These are phyloP conservation scores for Daldinia bambusicola DNA, from an alignment of 495 filamentous ascomycete genomes.

Conservation along the genomic window DNA sequence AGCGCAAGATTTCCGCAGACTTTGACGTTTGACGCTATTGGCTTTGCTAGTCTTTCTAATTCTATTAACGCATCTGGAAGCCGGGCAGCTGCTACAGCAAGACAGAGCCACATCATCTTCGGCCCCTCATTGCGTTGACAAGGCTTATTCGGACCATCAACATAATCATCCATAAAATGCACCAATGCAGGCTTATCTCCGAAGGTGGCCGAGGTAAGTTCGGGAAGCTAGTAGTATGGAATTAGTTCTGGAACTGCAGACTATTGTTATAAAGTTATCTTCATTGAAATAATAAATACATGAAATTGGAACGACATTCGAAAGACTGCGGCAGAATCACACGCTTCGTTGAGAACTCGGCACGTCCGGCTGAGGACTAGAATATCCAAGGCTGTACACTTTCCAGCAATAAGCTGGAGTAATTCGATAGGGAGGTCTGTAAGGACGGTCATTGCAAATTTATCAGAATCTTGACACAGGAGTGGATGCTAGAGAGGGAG, in stretches of 20 bases:
- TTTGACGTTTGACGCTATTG: conserved; percentile 16
- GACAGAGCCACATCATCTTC: conserved; percentile 31
- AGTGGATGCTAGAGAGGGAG: background rate
- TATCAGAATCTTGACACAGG: background rate
- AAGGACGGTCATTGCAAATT: conserved; percentile 12
- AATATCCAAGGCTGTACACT: conserved; percentile 29
- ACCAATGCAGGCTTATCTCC: conserved; percentile 13
- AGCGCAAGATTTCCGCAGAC: background rate
- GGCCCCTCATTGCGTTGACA: conserved; percentile 31
- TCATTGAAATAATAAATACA: conserved; percentile 16
- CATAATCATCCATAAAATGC: conserved; percentile 25
- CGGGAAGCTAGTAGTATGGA: conserved; percentile 24
- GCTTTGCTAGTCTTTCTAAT: conserved; percentile 5
- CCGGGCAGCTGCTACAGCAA: conserved; percentile 27
- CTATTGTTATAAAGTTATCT: background rate
- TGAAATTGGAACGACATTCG: conserved; percentile 32
- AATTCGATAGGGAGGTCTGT: conserved; percentile 28
- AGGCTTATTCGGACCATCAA: conserved; percentile 28
- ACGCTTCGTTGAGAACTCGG: conserved; percentile 24
- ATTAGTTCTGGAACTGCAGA: conserved; percentile 3
- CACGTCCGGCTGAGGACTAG: conserved; percentile 30
- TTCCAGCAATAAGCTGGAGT: conserved; percentile 32
- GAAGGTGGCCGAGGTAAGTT: conserved; percentile 26
- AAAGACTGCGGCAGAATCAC: conserved; percentile 26
- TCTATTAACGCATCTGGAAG: conserved; percentile 14